These are phyloP conservation scores for Talaromyces ruber DNA, from an alignment of 495 filamentous ascomycete species.

Conservation along the genomic window DNA sequence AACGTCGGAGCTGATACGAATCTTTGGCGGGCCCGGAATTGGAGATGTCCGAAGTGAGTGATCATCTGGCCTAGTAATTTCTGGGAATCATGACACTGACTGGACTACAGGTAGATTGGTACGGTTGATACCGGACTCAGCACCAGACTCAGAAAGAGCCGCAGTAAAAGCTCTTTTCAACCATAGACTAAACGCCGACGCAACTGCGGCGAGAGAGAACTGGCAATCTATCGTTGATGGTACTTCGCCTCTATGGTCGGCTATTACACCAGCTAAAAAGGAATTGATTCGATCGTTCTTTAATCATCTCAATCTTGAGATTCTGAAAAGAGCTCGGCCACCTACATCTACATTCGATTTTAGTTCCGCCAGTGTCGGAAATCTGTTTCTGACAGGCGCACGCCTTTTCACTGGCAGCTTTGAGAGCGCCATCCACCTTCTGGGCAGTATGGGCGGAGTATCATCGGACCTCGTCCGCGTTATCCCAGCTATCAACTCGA, in stretches of 20 bases:
- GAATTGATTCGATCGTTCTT: slow-evolving; percentile 89
- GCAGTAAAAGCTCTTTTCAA: slow-evolving; percentile 81
- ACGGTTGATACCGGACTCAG: slow-evolving; percentile 71
- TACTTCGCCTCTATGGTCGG: slow-evolving; percentile 61
- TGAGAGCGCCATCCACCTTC: slow-evolving; percentile 73
- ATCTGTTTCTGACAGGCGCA: slow-evolving; percentile 82
- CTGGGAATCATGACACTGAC: not conserved
- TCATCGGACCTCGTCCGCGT: slow-evolving; percentile 61
- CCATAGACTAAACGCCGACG: slow-evolving; percentile 60
- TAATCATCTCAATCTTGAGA: slow-evolving; percentile 80
- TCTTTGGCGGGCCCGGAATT: slow-evolving; percentile 90
- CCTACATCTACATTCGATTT: slow-evolving; percentile 80
- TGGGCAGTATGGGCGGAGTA: slow-evolving; percentile 73
- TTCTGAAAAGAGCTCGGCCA: slow-evolving; percentile 72
- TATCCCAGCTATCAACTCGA: slow-evolving; percentile 85
- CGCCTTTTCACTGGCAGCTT: slow-evolving; percentile 75
- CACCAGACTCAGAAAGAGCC: slow-evolving; percentile 50
- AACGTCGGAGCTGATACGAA: slow-evolving; percentile 82
- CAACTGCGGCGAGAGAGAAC: slow-evolving; percentile 38
- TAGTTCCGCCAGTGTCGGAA: slow-evolving; percentile 80
- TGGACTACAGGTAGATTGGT: slow-evolving; percentile 63
- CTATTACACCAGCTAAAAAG: slow-evolving; percentile 73
- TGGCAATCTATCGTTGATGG: slow-evolving; percentile 90
- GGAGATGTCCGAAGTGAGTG: slow-evolving; percentile 79
- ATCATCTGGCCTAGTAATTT: not conserved